These are phyloP conservation scores for Cordyceps tenuipes DNA, from an alignment of 2,329 filamentous ascomycete species.

Conservation along the genomic window DNA sequence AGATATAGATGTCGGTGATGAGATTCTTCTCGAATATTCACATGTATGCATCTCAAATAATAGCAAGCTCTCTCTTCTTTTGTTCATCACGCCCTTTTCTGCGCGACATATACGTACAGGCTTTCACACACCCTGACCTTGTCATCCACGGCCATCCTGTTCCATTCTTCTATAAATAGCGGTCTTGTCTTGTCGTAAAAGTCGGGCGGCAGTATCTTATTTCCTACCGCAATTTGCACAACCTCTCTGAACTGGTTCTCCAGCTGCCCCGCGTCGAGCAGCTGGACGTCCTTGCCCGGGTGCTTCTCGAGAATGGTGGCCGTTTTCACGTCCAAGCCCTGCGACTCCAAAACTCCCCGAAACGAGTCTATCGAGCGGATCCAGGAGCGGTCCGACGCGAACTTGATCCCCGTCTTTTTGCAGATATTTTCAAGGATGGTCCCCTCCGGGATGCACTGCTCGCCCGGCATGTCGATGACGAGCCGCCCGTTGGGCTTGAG, in stretches of 20 bases:
- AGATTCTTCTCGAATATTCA: neutral
- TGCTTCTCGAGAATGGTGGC: constrained; percentile 20
- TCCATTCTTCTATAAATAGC: constrained; percentile 25
- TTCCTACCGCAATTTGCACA: neutral
- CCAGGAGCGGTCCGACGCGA: constrained; percentile 10
- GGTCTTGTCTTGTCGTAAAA: constrained; percentile 18
- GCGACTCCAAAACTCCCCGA: constrained; percentile 18
- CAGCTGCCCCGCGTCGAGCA: constrained; percentile 9
- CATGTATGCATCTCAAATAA: constrained; percentile 8
- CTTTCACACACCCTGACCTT: constrained; percentile 18
- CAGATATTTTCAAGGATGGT: constrained; percentile 22
- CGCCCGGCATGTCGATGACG: constrained; percentile 26
- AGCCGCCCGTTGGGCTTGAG: constrained; percentile 21
- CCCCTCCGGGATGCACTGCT: constrained; percentile 20
- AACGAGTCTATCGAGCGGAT: constrained; percentile 13
- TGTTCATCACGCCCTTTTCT: neutral
- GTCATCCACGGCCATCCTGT: constrained; percentile 21
- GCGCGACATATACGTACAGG: constrained; percentile 17
- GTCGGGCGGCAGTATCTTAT: neutral
- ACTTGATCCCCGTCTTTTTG: constrained; percentile 17
- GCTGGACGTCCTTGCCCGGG: constrained; percentile 18
- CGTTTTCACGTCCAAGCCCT: constrained; percentile 22
- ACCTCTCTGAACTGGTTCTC: neutral
- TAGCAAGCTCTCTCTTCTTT: neutral
- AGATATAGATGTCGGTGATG: constrained; percentile 28